Conservation (phyloP, 768 basidiomycete species). For the Mycena polygramma region DNA sequence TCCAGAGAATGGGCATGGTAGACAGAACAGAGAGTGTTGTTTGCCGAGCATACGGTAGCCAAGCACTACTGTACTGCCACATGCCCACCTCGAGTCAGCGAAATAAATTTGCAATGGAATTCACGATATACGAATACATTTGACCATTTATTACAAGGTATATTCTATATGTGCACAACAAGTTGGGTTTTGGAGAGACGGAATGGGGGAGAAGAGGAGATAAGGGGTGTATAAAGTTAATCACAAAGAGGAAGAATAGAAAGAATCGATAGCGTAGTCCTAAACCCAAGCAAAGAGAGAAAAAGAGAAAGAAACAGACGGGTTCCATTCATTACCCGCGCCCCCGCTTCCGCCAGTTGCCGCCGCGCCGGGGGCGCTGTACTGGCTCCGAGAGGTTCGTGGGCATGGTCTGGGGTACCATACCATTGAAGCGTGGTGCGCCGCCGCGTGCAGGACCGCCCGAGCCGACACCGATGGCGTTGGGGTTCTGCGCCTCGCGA, state of each 20-base stretch:
- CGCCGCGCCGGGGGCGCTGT: slow-evolving; percentile 1
- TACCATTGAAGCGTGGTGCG: slow-evolving; percentile 10
- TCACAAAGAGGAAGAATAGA: slow-evolving; percentile 1
- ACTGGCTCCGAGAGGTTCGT: background rate
- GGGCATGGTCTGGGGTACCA: slow-evolving; percentile 22
- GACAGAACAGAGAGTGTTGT: no score
- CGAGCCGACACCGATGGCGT: background rate
- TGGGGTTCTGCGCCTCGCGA: slow-evolving; percentile 32
- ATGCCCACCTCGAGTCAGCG: no score
- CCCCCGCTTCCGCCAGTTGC: background rate
- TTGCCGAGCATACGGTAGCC: no score
- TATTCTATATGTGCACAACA: slow-evolving; percentile 31
- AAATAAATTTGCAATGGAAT: background rate
- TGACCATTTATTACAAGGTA: slow-evolving; percentile 22
- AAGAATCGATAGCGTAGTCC: slow-evolving; percentile 28
- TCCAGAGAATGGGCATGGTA: no score
- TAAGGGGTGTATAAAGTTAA: slow-evolving; percentile 29
- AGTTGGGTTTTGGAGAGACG: background rate
- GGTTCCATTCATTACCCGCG: background rate
- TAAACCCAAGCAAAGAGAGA: slow-evolving; percentile 1
- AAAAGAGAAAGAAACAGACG: slow-evolving; percentile 1
- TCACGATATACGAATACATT: slow-evolving; percentile 25
- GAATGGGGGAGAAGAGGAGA: background rate
- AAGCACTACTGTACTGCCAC: no score
- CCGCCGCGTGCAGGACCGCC: background rate